Evolutionary conservation across 2,329 filamentous ascomycete species (phyloP).

Genomic region (Geoglossum cookeanum): DNA sequence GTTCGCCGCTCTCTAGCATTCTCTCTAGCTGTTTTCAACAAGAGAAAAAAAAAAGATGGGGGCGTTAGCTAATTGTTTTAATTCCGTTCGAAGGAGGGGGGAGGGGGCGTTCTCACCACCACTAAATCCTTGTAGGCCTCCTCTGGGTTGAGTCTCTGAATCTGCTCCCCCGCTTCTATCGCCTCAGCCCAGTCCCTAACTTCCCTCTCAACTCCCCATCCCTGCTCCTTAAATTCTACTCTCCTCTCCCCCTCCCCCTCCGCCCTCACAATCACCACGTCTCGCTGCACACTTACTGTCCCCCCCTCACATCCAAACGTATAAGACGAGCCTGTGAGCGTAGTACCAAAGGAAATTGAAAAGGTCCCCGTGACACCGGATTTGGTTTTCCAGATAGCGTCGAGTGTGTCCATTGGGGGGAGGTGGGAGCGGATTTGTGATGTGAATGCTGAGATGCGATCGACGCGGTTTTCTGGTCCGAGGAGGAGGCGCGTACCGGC

Average conservation of each 20-base stretch:
- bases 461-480: constrained; percentile 22
- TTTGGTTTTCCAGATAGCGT: constrained; percentile 29
- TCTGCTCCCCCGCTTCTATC: constrained; percentile 22
- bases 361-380: constrained; percentile 31
- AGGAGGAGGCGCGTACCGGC: constrained; percentile 32
- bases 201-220: constrained; percentile 32
- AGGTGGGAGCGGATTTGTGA: constrained; percentile 30
- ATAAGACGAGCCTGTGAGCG: constrained; percentile 28
- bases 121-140: constrained; percentile 34
- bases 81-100: background rate
- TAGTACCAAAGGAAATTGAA: constrained; percentile 32
- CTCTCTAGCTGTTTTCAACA: constrained; percentile 1
- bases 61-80: too few species aligned
- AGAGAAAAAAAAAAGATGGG: background rate
- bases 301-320: constrained; percentile 33
- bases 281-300: constrained; percentile 23
- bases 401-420: constrained; percentile 36
- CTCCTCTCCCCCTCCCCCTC: constrained; percentile 17
- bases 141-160: constrained; percentile 28
- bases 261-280: constrained; percentile 8
- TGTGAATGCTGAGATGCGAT: constrained; percentile 29
- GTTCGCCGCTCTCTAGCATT: constrained; percentile 3
- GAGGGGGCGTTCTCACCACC: constrained; percentile 19
- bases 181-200: constrained; percentile 32
- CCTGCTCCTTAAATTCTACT: constrained; percentile 28